Percentiles rank a stretch among this genome's conserved stretches.
These are phyloP conservation scores for Oxytropis ochrocephala DNA, from an alignment of 306 rosid species.

Conservation along the genomic window DNA sequence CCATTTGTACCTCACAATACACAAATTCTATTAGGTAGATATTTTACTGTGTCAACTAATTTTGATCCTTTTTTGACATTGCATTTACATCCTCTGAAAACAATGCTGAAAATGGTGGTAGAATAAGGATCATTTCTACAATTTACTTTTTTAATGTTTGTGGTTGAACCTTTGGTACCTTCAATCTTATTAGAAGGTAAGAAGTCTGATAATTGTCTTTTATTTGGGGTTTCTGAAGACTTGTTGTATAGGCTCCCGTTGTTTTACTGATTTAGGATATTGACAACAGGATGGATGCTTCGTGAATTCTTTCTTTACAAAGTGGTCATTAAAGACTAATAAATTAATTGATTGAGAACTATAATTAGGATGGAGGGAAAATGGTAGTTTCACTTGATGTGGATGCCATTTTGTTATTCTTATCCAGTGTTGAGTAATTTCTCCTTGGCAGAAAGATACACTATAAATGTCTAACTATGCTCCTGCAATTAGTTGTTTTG, in stretches of 20 bases:
- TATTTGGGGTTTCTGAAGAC: background rate
- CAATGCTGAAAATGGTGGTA: background rate
- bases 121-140: background rate
- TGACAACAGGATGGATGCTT: slow-evolving; percentile 1
- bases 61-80: background rate
- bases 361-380: background rate
- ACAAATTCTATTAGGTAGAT: background rate
- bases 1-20: background rate
- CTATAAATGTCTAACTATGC: background rate
- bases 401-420: background rate
- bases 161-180: background rate
- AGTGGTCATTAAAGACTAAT: background rate
- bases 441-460: background rate
- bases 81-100: background rate
- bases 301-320: background rate
- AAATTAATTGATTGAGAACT: background rate
- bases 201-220: background rate
- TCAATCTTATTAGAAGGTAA: background rate
- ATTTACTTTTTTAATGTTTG: background rate
- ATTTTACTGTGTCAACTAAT: background rate
- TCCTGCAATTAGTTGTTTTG: slow-evolving; percentile 11
- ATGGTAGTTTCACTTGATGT: background rate
- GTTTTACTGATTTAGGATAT: background rate
- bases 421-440: background rate
- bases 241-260: background rate